phyloP scores from a whole-genome alignment of 2,329 filamentous ascomycete genomes.

The Orbilia quercus region DNA sequence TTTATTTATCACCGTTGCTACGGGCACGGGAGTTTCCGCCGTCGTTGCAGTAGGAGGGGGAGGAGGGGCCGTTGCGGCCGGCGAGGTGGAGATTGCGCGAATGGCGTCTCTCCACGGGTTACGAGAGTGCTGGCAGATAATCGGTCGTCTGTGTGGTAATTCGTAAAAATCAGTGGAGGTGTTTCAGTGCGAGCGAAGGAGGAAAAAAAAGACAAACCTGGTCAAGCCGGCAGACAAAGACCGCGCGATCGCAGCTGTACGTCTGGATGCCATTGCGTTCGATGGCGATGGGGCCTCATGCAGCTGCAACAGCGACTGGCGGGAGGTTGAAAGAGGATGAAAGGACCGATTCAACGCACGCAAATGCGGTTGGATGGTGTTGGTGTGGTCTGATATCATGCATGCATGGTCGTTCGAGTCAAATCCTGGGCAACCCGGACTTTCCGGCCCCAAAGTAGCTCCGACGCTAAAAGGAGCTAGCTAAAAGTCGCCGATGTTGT shows the following conservation, averaged over 20 bases:
- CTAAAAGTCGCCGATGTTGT: slow-evolving; percentile 2
- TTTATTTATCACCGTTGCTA: slow-evolving; percentile 10
- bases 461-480: slow-evolving; percentile 30
- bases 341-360: slow-evolving; percentile 20
- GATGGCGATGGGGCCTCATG: slow-evolving; percentile 11
- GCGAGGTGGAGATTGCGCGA: slow-evolving; percentile 43
- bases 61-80: slow-evolving; percentile 8
- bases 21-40: slow-evolving; percentile 7
- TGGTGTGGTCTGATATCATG: slow-evolving; percentile 55
- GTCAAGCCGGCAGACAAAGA: slow-evolving; percentile 46
- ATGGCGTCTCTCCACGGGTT: slow-evolving; percentile 54
- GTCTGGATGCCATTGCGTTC: slow-evolving; percentile 49
- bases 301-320: slow-evolving; percentile 10
- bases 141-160: slow-evolving; percentile 20
- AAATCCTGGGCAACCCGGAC: slow-evolving; percentile 13
- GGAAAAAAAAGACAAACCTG: slow-evolving; percentile 39
- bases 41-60: too few species aligned
- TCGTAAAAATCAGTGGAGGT: too few species aligned
- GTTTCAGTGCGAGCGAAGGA: neutral
- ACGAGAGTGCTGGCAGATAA: slow-evolving; percentile 39
- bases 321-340: slow-evolving; percentile 22
- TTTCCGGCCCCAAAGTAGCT: slow-evolving; percentile 25
- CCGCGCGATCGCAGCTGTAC: slow-evolving; percentile 45
- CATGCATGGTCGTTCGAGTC: slow-evolving; percentile 29
- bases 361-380: slow-evolving; percentile 35